Conservation (phyloP, 83 land plant species). For the Picea mariana region DNA sequence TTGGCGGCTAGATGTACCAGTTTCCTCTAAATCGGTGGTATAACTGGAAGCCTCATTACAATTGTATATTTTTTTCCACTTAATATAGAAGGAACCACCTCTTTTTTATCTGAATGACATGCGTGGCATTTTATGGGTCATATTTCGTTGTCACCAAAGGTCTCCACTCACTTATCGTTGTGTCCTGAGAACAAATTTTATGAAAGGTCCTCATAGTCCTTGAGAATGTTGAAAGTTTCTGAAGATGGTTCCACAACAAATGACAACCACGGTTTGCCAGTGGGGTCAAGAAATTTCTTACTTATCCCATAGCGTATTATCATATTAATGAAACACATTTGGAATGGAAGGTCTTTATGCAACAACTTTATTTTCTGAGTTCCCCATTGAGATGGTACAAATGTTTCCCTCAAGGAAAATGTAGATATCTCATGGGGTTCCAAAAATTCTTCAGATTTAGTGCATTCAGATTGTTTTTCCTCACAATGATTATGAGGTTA, state of each 20-base stretch:
- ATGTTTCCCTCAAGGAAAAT: constrained; percentile 22
- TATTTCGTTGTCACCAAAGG: constrained; percentile 36
- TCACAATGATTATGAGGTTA: neutral
- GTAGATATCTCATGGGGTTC: constrained; percentile 40
- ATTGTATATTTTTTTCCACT: too few species aligned
- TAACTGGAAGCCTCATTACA: too few species aligned
- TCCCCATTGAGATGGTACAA: constrained; percentile 31
- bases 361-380: constrained; percentile 27
- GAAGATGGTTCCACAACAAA: constrained; percentile 55
- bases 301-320: constrained; percentile 57
- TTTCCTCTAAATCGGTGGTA: too few species aligned
- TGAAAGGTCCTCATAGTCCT: constrained; percentile 42
- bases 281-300: constrained; percentile 40
- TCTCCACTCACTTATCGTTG: constrained; percentile 57
- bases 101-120: constrained; percentile 46
- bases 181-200: constrained; percentile 25
- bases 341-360: constrained; percentile 31
- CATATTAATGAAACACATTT: too few species aligned
- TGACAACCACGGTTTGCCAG: constrained; percentile 54
- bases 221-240: constrained; percentile 42
- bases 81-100: too few species aligned
- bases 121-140: constrained; percentile 14
- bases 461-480: neutral
- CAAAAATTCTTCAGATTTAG: constrained; percentile 29
- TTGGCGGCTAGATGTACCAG: too few species aligned